Conservation (phyloP, 768 basidiomycete species). For the Infundibulicybe gibba region DNA sequence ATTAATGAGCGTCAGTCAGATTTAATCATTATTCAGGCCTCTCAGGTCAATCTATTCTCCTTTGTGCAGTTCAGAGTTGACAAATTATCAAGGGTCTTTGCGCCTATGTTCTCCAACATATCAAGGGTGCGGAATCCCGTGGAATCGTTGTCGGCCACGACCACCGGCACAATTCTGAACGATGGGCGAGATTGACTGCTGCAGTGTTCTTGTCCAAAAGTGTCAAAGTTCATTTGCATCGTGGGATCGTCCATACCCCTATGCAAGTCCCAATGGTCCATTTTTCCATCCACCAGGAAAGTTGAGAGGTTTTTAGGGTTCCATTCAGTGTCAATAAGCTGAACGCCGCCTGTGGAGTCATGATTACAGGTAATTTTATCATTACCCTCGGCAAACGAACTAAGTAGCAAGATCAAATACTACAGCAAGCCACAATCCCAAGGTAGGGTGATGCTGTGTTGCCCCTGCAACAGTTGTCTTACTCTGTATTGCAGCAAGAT, state of each 20-base stretch:
- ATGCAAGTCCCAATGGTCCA: conserved; percentile 35
- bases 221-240: conserved; percentile 66
- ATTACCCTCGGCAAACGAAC: no score
- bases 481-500: conserved; percentile 50
- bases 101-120: conserved; percentile 58
- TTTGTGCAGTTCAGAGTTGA: background rate
- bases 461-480: background rate
- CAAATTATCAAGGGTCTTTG: conserved; percentile 58
- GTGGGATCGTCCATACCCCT: conserved; percentile 76
- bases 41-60: conserved; percentile 48
- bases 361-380: conserved; percentile 73
- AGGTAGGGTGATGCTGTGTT: conserved; percentile 36
- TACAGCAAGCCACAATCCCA: conserved; percentile 84
- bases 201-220: conserved; percentile 61
- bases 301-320: conserved; percentile 42
- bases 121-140: conserved; percentile 47
- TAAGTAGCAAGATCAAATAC: conserved; percentile 1
- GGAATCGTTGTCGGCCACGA: conserved; percentile 87
- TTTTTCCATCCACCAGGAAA: background rate
- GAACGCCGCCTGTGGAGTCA: conserved; percentile 76
- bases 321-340: conserved; percentile 72
- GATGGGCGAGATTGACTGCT: conserved; percentile 77
- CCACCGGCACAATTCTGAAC: conserved; percentile 75
- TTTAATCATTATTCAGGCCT: conserved; percentile 76
- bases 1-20: conserved; percentile 30